Base-by-base conservation (phyloP, 2,329 filamentous ascomycete species). In the Nemania sp. region DNA sequence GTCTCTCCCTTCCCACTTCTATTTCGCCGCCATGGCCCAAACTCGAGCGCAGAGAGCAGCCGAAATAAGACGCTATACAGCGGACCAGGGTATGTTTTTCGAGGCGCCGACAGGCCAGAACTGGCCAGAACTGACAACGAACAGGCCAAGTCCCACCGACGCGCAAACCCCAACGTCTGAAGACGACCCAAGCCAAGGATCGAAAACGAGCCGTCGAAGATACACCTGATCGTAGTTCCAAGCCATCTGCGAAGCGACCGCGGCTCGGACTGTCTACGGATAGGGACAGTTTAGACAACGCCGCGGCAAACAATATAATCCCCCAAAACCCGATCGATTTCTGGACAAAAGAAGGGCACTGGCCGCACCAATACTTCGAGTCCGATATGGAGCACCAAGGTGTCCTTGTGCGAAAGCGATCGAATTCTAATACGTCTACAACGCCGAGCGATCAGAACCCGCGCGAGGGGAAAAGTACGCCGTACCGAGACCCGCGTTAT, bases 371-470 rank as follows among this genome's bases (percentile, higher is more conserved):
- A 52, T 29, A 49, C 49, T 54, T 40, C 37, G 62, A 59, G 50
- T 52, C 57, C 48, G 67, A 60, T 54, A 73, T 72, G 68, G 70
- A 69, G 57, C 65, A 69, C 61, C 60, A 74, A 54, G 69, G 49
- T 71, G 17, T 17, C n/a, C 46, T 56, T 13, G 13, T 42, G 45
- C 62, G 69, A 25, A 75, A 73, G 64, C 65, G 69, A 66, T 73
- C 68, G 34, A 63, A 70, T 52, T 70, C 65, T 39, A 48, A 45
- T 15, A 15, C 63, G 62, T 70, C 71, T 60, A 54, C 59, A 32
- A 77, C 73, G 20, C 69, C 75, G 13, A 78, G 74, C 63, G 75
- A 78, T 67, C 69, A 77, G 67, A 76, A 67, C 70, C 72, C 69
- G 58, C 72, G 73, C 47, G 75, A 76, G 55, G 72, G 69, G 66